Evolutionary conservation across 176 grass and related monocot species (phyloP).

Genomic region (Triticum turgidum): DNA sequence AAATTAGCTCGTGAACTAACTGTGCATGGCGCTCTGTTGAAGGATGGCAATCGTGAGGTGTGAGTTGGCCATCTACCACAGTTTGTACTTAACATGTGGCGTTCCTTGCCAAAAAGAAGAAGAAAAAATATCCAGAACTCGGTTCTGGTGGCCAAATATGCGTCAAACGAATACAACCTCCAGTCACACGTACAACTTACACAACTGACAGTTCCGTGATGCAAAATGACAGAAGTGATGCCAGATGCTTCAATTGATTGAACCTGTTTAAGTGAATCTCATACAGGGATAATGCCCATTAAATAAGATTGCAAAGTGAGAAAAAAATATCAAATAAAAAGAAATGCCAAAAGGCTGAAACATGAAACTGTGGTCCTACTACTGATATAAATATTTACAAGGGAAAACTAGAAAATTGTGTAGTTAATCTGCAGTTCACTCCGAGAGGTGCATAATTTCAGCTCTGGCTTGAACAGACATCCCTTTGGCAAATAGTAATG

Average conservation of each 20-base stretch:
- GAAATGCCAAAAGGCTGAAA: constrained; percentile 43
- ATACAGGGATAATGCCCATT: constrained; percentile 44
- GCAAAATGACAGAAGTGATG: constrained; percentile 30
- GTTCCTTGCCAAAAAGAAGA: neutral
- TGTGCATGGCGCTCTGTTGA: too few relatives aligned
- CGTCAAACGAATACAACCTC: neutral
- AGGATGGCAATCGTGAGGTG: too few relatives aligned
- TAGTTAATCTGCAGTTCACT: constrained; percentile 44
- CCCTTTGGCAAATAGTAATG: constrained; percentile 31
- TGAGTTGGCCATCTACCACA: too few relatives aligned
- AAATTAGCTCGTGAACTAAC: too few relatives aligned
- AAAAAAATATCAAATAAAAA: constrained; percentile 36
- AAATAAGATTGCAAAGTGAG: constrained; percentile 36
- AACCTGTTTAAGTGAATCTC: constrained; percentile 49
- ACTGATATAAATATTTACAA: constrained; percentile 70
- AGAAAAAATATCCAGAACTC: neutral
- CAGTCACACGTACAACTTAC: neutral
- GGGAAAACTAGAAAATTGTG: constrained; percentile 44
- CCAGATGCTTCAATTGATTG: constrained; percentile 40
- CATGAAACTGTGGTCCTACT: constrained; percentile 44
- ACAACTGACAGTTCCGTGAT: constrained; percentile 4
- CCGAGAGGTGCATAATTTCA: constrained; percentile 36
- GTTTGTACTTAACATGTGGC: too few relatives aligned
- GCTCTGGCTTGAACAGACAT: constrained; percentile 30
- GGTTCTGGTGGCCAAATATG: neutral